phyloP scores from a whole-genome alignment of 108 stramenopile species.

The Aureococcus anophagefferens region DNA sequence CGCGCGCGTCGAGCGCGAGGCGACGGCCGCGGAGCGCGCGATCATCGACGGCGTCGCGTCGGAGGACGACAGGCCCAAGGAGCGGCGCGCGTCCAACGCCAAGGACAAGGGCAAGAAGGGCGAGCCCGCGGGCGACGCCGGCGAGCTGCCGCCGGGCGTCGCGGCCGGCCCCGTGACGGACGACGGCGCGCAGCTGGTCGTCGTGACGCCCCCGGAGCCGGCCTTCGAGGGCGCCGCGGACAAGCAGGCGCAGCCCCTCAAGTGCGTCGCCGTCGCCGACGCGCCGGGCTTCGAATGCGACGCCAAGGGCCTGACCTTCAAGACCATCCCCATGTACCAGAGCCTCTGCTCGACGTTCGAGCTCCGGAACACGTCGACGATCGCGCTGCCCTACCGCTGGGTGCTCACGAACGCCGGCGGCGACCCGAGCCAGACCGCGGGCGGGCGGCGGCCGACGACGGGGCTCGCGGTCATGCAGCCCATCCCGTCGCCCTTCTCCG shows the following conservation, averaged over 20 bases:
- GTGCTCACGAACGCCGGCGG: slow-evolving; percentile 7
- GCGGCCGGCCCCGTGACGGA: slow-evolving; percentile 14
- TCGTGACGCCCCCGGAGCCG: slow-evolving; percentile 32
- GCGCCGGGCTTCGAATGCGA: slow-evolving; percentile 22
- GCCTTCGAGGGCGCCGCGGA: background rate
- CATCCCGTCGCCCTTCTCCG: slow-evolving; percentile 40
- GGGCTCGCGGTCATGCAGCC: too few relatives aligned
- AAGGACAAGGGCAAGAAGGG: slow-evolving; percentile 30
- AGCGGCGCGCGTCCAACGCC: background rate
- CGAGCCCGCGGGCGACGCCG: background rate
- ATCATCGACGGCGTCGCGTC: background rate
- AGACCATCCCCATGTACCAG: slow-evolving; percentile 46
- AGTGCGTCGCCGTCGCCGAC: slow-evolving; percentile 36
- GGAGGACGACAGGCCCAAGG: slow-evolving; percentile 3
- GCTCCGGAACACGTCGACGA: slow-evolving; percentile 26
- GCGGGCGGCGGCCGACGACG: background rate
- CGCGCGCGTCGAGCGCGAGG: slow-evolving; percentile 25
- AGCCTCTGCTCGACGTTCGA: slow-evolving; percentile 19
- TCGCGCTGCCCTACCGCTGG: slow-evolving; percentile 28
- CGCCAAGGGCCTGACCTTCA: slow-evolving; percentile 22
- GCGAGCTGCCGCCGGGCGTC: slow-evolving; percentile 6
- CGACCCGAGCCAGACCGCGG: background rate
- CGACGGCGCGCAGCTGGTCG: slow-evolving; percentile 28
- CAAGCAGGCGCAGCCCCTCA: slow-evolving; percentile 17
- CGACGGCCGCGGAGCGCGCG: slow-evolving; percentile 25